These are phyloP conservation scores for Colletotrichum sp. DNA, from an alignment of 2,329 filamentous ascomycete genomes.

Conservation along the genomic window DNA sequence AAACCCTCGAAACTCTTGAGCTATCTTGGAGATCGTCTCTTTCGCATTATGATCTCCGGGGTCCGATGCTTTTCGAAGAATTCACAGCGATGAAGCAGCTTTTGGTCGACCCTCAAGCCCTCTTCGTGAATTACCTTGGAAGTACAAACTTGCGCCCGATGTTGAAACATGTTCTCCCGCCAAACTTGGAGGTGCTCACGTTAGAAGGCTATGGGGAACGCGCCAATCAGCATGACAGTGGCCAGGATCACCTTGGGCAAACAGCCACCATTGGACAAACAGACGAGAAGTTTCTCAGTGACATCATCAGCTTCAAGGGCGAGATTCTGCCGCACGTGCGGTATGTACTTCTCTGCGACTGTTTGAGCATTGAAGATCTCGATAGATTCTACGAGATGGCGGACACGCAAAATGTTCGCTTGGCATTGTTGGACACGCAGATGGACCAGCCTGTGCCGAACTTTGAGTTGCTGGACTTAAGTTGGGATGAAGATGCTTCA, in stretches of 20 bases:
- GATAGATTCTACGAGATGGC: background rate
- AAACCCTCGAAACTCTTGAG: background rate
- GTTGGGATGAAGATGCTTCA: background rate
- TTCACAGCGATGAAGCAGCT: background rate
- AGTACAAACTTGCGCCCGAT: background rate
- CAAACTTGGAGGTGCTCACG: background rate
- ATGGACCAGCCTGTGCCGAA: background rate
- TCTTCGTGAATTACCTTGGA: background rate
- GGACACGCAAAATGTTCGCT: background rate
- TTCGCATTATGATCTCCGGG: background rate
- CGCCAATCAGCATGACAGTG: accelerated
- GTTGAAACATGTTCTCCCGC: background rate
- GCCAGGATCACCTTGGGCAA: accelerated
- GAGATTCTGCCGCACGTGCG: background rate
- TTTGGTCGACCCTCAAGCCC: background rate
- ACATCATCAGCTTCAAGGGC: background rate
- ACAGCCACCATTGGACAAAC: accelerated
- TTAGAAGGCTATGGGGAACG: background rate
- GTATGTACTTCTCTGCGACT: background rate
- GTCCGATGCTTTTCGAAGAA: background rate
- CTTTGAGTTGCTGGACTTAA: background rate
- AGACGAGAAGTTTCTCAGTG: background rate
- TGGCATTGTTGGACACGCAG: background rate
- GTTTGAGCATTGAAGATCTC: background rate
- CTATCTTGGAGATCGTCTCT: background rate